Evolutionary conservation across 1,139 yeast species (phyloP).

Genomic region (Magnusiomyces ingens): DNA sequence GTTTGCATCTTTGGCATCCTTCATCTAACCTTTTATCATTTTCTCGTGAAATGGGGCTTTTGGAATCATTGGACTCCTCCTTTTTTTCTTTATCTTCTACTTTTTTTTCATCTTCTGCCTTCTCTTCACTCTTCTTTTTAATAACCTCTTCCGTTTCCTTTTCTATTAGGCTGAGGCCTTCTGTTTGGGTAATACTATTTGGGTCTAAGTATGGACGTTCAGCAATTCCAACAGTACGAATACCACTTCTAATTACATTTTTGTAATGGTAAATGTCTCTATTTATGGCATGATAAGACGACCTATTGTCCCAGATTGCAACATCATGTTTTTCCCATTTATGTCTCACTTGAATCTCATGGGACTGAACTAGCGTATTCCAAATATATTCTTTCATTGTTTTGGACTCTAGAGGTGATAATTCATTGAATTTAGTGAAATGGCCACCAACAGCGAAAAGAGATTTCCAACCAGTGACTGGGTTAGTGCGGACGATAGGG

Average conservation of each 20-base stretch:
- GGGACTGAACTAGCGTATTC: conserved; percentile 39
- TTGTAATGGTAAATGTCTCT: conserved; percentile 8
- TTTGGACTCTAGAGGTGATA: conserved; percentile 34
- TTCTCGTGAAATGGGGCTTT: too few relatives aligned
- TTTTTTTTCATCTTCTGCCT: too few relatives aligned
- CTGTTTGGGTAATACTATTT: conserved; percentile 27
- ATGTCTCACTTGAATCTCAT: conserved; percentile 38
- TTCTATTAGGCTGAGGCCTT: too few relatives aligned
- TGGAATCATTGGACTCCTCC: too few relatives aligned
- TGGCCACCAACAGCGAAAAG: conserved; percentile 39
- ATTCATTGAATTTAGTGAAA: conserved; percentile 38
- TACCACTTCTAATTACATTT: conserved; percentile 45
- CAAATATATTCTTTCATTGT: conserved; percentile 38
- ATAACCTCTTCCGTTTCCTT: too few relatives aligned
- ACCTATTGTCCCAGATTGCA: conserved; percentile 32
- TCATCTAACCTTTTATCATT: too few relatives aligned
- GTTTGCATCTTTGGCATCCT: too few relatives aligned
- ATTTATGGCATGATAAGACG: conserved; percentile 23
- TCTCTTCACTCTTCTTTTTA: too few relatives aligned
- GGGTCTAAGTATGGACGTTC: conserved; percentile 49
- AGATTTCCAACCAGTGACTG: conserved; percentile 44
- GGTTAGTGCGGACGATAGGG: conserved; percentile 43
- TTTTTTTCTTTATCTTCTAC: too few relatives aligned
- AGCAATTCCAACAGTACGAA: conserved; percentile 53
- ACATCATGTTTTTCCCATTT: conserved; percentile 50